These are phyloP conservation scores for Tanacetum coccineum DNA, from an alignment of 129 eudicot species.

Conservation along the genomic window DNA sequence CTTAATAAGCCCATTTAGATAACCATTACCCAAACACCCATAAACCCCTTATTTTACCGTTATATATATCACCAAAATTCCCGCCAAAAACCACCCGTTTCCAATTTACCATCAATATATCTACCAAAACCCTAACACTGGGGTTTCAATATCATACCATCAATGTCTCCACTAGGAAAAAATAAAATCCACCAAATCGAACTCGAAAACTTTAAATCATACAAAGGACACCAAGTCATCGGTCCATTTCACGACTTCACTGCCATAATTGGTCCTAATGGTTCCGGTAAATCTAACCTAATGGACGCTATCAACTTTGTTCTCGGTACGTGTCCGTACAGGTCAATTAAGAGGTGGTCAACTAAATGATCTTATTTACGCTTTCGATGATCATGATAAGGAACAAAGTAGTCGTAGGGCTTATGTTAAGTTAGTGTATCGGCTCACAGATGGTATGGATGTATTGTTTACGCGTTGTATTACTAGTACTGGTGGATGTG, in stretches of 20 bases:
- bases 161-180: slow-evolving; percentile 62
- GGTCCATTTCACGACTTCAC: slow-evolving; percentile 94
- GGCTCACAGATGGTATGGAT: slow-evolving; percentile 57
- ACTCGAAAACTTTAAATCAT: slow-evolving; percentile 93
- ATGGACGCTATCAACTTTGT: slow-evolving; percentile 99
- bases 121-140: background rate
- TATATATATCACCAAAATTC: too few relatives aligned
- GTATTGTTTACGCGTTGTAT: slow-evolving; percentile 63
- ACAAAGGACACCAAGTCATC: slow-evolving; percentile 79
- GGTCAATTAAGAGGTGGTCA: slow-evolving; percentile 91
- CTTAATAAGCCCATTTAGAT: too few relatives aligned
- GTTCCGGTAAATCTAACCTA: slow-evolving; percentile 90
- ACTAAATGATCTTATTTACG: slow-evolving; percentile 81
- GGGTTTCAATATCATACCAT: slow-evolving; percentile 36
- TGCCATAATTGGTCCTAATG: slow-evolving; percentile 95
- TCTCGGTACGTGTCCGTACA: slow-evolving; percentile 92
- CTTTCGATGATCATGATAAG: slow-evolving; percentile 74
- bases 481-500: slow-evolving; percentile 67
- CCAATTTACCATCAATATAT: too few relatives aligned
- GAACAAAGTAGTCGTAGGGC: slow-evolving; percentile 89
- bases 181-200: slow-evolving; percentile 83
- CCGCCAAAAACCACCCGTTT: too few relatives aligned
- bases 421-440: slow-evolving; percentile 73
- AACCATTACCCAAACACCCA: too few relatives aligned
- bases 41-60: too few relatives aligned